These are phyloP conservation scores for Polysphondylium violaceum DNA, from an alignment of 78 protist genomes.

Conservation along the genomic window DNA sequence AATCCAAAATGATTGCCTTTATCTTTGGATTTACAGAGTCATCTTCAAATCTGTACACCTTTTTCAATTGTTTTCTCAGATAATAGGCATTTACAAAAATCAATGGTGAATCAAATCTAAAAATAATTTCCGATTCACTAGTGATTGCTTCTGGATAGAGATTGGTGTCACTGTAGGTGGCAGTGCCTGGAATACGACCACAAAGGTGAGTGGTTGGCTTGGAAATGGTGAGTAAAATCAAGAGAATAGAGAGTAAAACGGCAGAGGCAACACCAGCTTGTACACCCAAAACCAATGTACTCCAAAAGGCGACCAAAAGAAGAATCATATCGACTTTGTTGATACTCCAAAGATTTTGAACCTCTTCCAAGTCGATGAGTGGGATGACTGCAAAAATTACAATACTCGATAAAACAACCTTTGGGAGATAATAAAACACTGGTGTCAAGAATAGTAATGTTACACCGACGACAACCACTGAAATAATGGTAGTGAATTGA, in stretches of 20 bases:
- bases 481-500: constrained; percentile 41
- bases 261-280: constrained; percentile 27
- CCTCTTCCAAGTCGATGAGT: constrained; percentile 44
- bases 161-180: constrained; percentile 32
- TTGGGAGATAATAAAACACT: constrained; percentile 41
- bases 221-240: constrained; percentile 22
- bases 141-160: constrained; percentile 56
- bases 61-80: constrained; percentile 32
- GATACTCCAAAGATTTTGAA: constrained; percentile 43
- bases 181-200: constrained; percentile 59
- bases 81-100: constrained; percentile 42
- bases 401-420: constrained; percentile 52
- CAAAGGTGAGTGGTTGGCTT: constrained; percentile 13
- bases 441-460: constrained; percentile 48
- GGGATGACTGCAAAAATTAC: constrained; percentile 46
- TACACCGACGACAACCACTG: constrained; percentile 30
- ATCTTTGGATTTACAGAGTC: background rate
- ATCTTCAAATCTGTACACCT: constrained; percentile 26
- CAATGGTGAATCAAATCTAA: constrained; percentile 52
- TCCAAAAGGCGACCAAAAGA: constrained; percentile 36
- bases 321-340: constrained; percentile 34
- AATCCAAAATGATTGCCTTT: constrained; percentile 29
- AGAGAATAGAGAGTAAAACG: constrained; percentile 2
- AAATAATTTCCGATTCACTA: constrained; percentile 5
- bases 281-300: constrained; percentile 26